Conservation (phyloP, 2,329 filamentous ascomycete species). For the Penicillium nordicum region DNA sequence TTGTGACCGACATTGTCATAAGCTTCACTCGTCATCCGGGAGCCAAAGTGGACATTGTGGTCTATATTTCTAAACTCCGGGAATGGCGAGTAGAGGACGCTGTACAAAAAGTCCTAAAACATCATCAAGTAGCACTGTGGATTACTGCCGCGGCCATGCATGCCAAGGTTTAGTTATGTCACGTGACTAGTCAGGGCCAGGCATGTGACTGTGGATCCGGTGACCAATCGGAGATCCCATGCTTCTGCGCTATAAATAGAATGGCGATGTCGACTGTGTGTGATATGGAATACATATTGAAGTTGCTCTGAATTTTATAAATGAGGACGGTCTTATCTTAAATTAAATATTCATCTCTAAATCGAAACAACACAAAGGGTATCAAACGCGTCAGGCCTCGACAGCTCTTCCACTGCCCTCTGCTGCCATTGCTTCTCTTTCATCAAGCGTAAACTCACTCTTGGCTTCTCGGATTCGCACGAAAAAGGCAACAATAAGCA, state of each 20-base stretch:
- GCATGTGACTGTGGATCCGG: neutral
- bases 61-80: too few species aligned
- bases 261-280: neutral
- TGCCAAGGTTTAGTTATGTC: neutral
- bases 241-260: neutral
- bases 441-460: constrained; percentile 58
- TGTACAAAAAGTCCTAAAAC: neutral
- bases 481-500: constrained; percentile 53
- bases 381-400: neutral
- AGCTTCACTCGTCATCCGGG: neutral
- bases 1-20: constrained; percentile 7
- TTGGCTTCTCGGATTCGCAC: constrained; percentile 55
- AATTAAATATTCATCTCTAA: neutral
- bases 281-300: neutral
- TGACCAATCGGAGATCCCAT: neutral
- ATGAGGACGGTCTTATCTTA: neutral
- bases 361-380: neutral
- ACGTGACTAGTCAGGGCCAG: neutral
- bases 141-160: neutral
- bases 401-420: neutral
- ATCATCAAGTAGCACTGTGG: neutral
- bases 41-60: constrained; percentile 1
- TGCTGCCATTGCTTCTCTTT: constrained; percentile 38
- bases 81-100: neutral
- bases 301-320: neutral